These are phyloP conservation scores for Leptomonas seymouri DNA, from an alignment of 208 protist species.

Conservation along the genomic window DNA sequence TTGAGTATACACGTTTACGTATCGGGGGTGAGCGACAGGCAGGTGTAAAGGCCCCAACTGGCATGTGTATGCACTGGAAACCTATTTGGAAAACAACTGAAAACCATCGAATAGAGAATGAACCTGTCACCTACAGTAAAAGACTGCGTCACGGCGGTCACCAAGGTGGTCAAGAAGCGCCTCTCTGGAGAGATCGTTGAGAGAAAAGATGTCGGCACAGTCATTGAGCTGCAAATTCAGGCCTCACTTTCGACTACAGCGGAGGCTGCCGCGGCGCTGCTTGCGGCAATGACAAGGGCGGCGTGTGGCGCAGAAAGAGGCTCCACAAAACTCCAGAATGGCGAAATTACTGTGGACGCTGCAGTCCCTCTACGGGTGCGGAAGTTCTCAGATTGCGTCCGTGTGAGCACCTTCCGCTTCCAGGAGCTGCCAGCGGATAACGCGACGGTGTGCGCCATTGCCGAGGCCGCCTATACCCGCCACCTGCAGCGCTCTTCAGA, in stretches of 20 bases:
- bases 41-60: no score
- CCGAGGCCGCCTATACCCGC: slow-evolving; percentile 81
- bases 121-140: slow-evolving; percentile 44
- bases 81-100: no score
- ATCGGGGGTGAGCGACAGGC: no score
- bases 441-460: slow-evolving; percentile 59
- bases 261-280: slow-evolving; percentile 51
- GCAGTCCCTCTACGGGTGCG: slow-evolving; percentile 45
- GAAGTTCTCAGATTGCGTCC: slow-evolving; percentile 63
- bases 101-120: not conserved
- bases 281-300: slow-evolving; percentile 72
- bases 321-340: slow-evolving; percentile 54
- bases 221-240: slow-evolving; percentile 49
- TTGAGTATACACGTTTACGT: no score
- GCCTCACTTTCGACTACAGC: slow-evolving; percentile 31
- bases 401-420: slow-evolving; percentile 63
- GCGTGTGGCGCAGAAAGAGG: slow-evolving; percentile 79
- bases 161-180: slow-evolving; percentile 64
- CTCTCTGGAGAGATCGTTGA: slow-evolving; percentile 44
- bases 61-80: no score
- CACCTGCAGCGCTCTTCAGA: slow-evolving; percentile 72
- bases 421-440: slow-evolving; percentile 72
- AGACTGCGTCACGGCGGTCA: slow-evolving; percentile 62
- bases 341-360: slow-evolving; percentile 70
- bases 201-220: slow-evolving; percentile 20